These are phyloP conservation scores for Arabidopsis arenosa DNA, from an alignment of 345 rosid species.

Conservation along the genomic window DNA sequence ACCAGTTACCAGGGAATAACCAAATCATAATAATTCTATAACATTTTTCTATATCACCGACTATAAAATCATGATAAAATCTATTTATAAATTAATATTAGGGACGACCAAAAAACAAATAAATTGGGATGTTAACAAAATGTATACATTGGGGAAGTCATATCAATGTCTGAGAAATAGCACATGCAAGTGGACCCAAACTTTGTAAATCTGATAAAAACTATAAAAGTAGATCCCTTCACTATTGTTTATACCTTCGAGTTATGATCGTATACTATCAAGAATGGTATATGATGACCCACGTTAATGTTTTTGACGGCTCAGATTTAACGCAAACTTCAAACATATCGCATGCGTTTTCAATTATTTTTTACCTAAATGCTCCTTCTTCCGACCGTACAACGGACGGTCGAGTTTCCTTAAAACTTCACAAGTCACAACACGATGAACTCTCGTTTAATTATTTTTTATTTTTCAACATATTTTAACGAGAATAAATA, in stretches of 20 bases:
- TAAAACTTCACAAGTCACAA: constrained; percentile 15
- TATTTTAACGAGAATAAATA: background rate
- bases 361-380: constrained; percentile 21
- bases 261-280: constrained; percentile 18
- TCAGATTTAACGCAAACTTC: constrained; percentile 17
- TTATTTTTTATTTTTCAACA: background rate
- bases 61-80: background rate
- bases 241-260: background rate
- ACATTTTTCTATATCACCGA: too few species aligned
- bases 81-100: too few species aligned
- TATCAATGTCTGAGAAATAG: constrained; percentile 20
- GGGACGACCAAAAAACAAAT: background rate
- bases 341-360: constrained; percentile 11
- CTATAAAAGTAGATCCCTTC: constrained; percentile 9
- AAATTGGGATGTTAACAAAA: background rate
- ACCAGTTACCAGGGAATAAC: background rate
- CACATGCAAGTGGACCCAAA: constrained; percentile 41
- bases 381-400: constrained; percentile 34
- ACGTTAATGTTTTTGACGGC: constrained; percentile 20
- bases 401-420: constrained; percentile 34
- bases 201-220: background rate
- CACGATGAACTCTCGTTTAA: background rate
- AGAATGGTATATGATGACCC: constrained; percentile 14
- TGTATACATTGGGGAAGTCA: background rate
- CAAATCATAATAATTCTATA: background rate